These are phyloP conservation scores for Lachnellula subtilissima DNA, from an alignment of 2,329 filamentous ascomycete genomes.

Conservation along the genomic window DNA sequence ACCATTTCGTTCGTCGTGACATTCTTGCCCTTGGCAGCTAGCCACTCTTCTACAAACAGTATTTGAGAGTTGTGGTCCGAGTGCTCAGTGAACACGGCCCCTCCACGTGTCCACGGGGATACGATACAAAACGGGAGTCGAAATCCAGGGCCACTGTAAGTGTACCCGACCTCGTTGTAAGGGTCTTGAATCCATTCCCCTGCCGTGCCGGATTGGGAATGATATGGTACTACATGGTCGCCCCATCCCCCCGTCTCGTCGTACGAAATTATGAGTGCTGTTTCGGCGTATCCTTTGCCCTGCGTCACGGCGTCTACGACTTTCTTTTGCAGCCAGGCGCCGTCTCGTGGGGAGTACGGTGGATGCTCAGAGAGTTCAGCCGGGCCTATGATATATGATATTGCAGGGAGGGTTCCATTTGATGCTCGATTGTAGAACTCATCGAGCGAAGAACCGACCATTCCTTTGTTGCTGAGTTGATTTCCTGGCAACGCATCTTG, in stretches of 20 bases:
- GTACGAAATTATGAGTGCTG: slow-evolving; percentile 18
- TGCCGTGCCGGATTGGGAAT: slow-evolving; percentile 43
- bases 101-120: slow-evolving; percentile 50
- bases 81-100: slow-evolving; percentile 48
- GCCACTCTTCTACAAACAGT: slow-evolving; percentile 48
- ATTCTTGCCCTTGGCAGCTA: slow-evolving; percentile 38
- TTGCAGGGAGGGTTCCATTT: slow-evolving; percentile 45
- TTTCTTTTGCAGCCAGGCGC: slow-evolving; percentile 50
- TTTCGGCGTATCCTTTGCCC: slow-evolving; percentile 41
- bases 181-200: slow-evolving; percentile 50
- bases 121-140: slow-evolving; percentile 51
- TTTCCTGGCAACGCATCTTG: slow-evolving; percentile 37
- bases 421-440: slow-evolving; percentile 46
- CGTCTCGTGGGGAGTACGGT: slow-evolving; percentile 48
- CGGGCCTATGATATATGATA: slow-evolving; percentile 48
- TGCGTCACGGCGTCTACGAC: slow-evolving; percentile 46
- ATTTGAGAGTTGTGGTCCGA: slow-evolving; percentile 52
- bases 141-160: slow-evolving; percentile 42
- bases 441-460: slow-evolving; percentile 32
- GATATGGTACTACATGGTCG: slow-evolving; percentile 50
- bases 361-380: slow-evolving; percentile 49
- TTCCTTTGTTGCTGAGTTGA: slow-evolving; percentile 36
- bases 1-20: slow-evolving; percentile 40
- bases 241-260: slow-evolving; percentile 49
- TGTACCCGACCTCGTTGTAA: slow-evolving; percentile 36